Percentiles rank a stretch among this genome's conserved stretches.
Conservation (phyloP, 805 yeast species). For the Tetrapisispora phaffii region DNA sequence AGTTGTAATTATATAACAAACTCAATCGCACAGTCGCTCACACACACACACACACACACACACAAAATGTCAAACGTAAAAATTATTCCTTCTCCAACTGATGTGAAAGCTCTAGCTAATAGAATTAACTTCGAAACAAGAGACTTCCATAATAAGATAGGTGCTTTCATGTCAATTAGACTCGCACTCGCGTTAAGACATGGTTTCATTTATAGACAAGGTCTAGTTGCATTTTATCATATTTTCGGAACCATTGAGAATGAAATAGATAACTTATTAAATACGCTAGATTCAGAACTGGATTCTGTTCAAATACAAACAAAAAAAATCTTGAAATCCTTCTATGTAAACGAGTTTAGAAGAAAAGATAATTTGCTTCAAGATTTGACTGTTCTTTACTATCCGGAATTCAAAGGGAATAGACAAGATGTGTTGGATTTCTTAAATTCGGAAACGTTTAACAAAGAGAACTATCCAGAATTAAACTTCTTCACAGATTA, state of each 20-base stretch:
- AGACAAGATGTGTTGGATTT: conserved; percentile 2
- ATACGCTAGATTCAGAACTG: conserved; percentile 37
- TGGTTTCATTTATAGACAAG: conserved; percentile 69
- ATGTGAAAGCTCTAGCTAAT: conserved; percentile 74
- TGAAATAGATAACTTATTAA: conserved; percentile 37
- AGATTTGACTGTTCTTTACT: conserved; percentile 62
- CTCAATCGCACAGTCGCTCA: too few species aligned
- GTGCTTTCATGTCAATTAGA: conserved; percentile 58
- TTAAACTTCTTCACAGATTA: conserved; percentile 57
- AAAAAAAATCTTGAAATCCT: conserved; percentile 39
- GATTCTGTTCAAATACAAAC: conserved; percentile 42
- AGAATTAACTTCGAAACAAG: conserved; percentile 66
- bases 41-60: neutral
- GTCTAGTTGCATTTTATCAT: conserved; percentile 63
- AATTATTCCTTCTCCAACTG: conserved; percentile 67
- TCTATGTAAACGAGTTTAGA: conserved; percentile 65
- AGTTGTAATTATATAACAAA: too few species aligned
- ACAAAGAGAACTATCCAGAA: conserved; percentile 32
- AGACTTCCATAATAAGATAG: conserved; percentile 54
- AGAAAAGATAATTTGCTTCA: conserved; percentile 46
- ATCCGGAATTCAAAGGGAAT: conserved; percentile 31
- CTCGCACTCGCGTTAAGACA: conserved; percentile 70
- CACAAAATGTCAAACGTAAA: conserved; percentile 5
- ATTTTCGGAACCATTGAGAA: conserved; percentile 57
- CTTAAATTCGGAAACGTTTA: conserved; percentile 4